These are phyloP conservation scores for Ilex aquifolium DNA, from an alignment of 257 asterid species.

Conservation along the genomic window DNA sequence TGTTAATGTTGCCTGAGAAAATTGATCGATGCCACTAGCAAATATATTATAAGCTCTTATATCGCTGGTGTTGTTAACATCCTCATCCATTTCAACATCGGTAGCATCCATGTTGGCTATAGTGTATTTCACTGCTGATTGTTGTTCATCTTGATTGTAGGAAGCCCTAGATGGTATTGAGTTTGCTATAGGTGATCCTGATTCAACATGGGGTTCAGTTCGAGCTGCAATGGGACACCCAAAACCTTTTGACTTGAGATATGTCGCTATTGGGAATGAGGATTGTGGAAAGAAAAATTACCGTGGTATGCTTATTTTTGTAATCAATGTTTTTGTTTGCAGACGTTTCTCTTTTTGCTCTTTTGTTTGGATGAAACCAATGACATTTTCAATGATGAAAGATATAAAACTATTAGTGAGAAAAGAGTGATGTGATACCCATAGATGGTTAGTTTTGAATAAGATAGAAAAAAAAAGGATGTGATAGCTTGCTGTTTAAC, in stretches of 20 bases:
- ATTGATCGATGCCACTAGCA: no score
- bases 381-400: neutral
- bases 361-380: neutral
- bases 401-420: neutral
- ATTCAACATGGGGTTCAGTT: slow-evolving; percentile 86
- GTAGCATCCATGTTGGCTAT: neutral
- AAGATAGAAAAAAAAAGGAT: no score
- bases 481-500: no score
- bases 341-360: neutral
- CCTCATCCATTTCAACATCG: neutral
- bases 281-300: slow-evolving; percentile 85
- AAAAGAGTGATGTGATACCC: neutral
- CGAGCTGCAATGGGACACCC: slow-evolving; percentile 92
- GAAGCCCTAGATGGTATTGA: slow-evolving; percentile 86
- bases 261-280: slow-evolving; percentile 94
- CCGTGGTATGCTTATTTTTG: slow-evolving; percentile 40
- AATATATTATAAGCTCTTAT: no score
- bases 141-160: slow-evolving; percentile 29
- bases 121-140: slow-evolving; percentile 7
- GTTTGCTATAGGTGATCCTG: slow-evolving; percentile 76
- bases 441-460: no score
- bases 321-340: neutral
- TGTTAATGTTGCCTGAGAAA: no score
- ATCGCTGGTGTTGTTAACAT: neutral
- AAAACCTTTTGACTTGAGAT: slow-evolving; percentile 79